Base-by-base conservation (phyloP, 2,329 filamentous ascomycete genomes). In the Clarireedia hainanense region DNA sequence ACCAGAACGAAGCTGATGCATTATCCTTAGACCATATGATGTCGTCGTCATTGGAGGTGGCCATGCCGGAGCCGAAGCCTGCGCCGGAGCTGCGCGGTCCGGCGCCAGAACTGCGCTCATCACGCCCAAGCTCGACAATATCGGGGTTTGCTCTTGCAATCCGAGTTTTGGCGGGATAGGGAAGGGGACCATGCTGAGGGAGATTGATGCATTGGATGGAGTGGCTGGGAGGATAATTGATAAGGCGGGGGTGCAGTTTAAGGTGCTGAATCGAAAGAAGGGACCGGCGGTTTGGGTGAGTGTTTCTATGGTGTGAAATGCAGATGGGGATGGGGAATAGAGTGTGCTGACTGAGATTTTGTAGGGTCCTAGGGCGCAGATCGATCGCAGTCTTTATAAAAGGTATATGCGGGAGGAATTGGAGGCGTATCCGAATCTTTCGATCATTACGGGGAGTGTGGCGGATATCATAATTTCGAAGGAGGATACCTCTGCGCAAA, bases 91-190 rank as follows among this genome's bases (percentile, higher is more conserved):
- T 14, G 94, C 94, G 46, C 83, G 94, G 66, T 82, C 88, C 15
- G 94, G 94, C 52, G 94, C 92, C 50, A 84, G 85, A 65, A 97
- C 94, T 43, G 92, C 88, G 1, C 80, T 99, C 62, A 79, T 99
- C 49, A 99, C 94, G 1, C 94, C 92, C 2, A 90, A 88, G 58
- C 72, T 89, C 57, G 85, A 91, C 57, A 96, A 96, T 65, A 84
- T 97, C 20, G 92, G 92, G 55, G 89, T 94, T 30, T 97, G 92
- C 74, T 96, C 91, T 37, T 97, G 92, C 74, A 97, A 97, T 70
- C 92, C 92, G 1, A 95, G 90, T 61, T 95, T 99, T 68, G 94
- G 94, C 40, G 94, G 94, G n/a, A 97, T 99, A 64, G 94, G 94
- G 46, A 99, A 99, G 70, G 94, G 94, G 15, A 97, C 89, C 9